Evolutionary conservation across 305 asterid species (phyloP).

Genomic region (Fraxinus floribunda): DNA sequence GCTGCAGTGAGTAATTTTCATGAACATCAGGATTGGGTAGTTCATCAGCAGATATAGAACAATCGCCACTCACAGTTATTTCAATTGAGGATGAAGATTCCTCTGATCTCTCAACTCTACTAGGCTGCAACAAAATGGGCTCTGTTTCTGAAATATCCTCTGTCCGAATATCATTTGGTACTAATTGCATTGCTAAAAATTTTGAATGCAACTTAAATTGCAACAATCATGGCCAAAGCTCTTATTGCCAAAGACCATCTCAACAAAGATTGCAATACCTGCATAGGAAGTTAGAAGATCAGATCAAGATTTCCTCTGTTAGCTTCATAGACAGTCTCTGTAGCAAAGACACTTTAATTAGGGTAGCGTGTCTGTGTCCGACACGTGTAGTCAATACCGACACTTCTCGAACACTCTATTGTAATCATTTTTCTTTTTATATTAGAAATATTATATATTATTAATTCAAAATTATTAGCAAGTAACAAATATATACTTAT

Average conservation of each 20-base stretch:
- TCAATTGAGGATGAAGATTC: constrained; percentile 66
- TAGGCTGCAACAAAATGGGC: constrained; percentile 71
- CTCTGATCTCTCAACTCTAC: constrained; percentile 41
- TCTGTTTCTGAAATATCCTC: constrained; percentile 81
- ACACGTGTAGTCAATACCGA: too few relatives aligned
- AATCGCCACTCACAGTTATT: constrained; percentile 64
- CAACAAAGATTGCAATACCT: constrained; percentile 37
- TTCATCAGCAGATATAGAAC: constrained; percentile 43
- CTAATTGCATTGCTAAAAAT: constrained; percentile 66
- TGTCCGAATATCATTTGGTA: constrained; percentile 58
- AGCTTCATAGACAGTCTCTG: neutral
- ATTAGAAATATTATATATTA: too few relatives aligned
- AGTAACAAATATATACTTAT: too few relatives aligned
- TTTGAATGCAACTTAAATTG: constrained; percentile 41
- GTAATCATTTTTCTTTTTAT: too few relatives aligned
- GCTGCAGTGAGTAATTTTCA: constrained; percentile 53
- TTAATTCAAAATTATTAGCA: too few relatives aligned
- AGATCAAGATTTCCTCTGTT: constrained; percentile 9
- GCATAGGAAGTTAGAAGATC: constrained; percentile 21
- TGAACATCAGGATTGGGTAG: constrained; percentile 45
- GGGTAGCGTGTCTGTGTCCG: too few relatives aligned
- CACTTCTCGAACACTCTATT: too few relatives aligned
- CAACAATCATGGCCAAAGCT: constrained; percentile 36
- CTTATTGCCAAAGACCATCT: constrained; percentile 36
- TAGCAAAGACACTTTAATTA: too few relatives aligned